phyloP scores from a whole-genome alignment of 2,329 filamentous ascomycete genomes.

The Pyricularia sp. region DNA sequence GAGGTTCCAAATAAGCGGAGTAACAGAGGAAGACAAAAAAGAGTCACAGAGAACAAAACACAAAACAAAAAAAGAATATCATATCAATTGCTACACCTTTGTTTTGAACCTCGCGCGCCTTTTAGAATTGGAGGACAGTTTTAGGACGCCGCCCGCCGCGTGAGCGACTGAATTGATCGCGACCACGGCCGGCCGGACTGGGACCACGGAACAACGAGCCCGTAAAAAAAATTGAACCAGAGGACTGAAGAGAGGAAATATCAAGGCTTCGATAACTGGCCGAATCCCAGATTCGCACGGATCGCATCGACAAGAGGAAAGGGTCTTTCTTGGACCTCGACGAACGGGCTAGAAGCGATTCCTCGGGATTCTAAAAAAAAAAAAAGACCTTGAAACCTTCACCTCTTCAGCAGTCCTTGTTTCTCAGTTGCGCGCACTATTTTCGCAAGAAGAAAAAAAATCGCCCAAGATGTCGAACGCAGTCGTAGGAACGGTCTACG shows the following conservation, averaged over 20 bases:
- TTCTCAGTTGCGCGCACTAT: neutral
- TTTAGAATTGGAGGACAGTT: neutral
- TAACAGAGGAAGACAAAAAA: neutral
- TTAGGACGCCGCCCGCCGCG: neutral
- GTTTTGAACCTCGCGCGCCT: neutral
- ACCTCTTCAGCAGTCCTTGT: neutral
- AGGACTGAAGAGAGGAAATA: neutral
- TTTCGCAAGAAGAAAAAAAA: neutral
- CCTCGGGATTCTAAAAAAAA: neutral
- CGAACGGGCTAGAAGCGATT: neutral
- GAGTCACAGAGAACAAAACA: neutral
- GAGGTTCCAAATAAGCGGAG: neutral
- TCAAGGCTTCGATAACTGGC: neutral
- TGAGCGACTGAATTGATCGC: neutral
- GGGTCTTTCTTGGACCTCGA: neutral
- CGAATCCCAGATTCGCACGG: neutral
- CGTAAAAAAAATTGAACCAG: neutral
- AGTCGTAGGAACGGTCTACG: conserved; percentile 64
- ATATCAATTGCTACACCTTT: neutral
- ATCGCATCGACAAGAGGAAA: neutral
- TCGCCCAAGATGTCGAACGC: conserved; percentile 40
- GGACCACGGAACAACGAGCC: neutral
- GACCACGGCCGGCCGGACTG: neutral
- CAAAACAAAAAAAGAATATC: neutral
- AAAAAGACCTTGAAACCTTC: neutral